Evolutionary conservation across 179 eudicot genomes (phyloP).

Genomic region (Carnegiea gigantea): DNA sequence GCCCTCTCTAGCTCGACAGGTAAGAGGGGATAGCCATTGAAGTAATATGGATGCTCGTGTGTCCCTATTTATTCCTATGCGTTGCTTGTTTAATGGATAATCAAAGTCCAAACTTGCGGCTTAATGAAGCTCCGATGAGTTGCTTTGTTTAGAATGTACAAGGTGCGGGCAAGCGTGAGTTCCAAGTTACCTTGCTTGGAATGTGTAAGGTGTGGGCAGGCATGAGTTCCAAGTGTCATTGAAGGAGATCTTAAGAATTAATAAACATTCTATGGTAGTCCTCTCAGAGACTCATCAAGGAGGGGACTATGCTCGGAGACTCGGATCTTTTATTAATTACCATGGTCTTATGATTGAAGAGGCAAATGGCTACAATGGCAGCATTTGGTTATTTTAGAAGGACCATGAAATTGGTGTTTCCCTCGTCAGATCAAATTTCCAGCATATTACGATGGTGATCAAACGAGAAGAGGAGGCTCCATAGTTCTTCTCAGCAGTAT

Average conservation of each 20-base stretch:
- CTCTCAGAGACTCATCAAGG: neutral
- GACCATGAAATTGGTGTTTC: neutral
- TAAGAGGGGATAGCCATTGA: too few relatives aligned
- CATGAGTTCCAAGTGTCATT: neutral
- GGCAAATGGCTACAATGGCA: neutral
- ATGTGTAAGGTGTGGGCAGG: neutral
- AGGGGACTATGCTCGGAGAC: neutral
- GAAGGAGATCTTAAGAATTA: neutral
- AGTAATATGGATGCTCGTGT: too few relatives aligned
- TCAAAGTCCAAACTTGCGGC: too few relatives aligned
- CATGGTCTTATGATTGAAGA: neutral
- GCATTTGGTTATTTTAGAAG: neutral
- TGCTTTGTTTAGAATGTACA: too few relatives aligned
- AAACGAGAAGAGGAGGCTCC: neutral
- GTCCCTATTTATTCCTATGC: too few relatives aligned
- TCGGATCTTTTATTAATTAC: neutral
- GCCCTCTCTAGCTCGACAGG: too few relatives aligned
- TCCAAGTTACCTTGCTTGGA: neutral
- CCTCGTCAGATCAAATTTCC: neutral
- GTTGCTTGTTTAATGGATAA: too few relatives aligned
- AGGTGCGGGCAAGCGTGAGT: too few relatives aligned
- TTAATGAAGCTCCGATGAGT: too few relatives aligned
- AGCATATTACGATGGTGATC: neutral
- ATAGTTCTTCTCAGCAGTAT: neutral
- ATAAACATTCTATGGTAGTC: neutral